These are phyloP conservation scores for Xylaria sp. DNA, from an alignment of 2,329 filamentous ascomycete species.

Conservation along the genomic window DNA sequence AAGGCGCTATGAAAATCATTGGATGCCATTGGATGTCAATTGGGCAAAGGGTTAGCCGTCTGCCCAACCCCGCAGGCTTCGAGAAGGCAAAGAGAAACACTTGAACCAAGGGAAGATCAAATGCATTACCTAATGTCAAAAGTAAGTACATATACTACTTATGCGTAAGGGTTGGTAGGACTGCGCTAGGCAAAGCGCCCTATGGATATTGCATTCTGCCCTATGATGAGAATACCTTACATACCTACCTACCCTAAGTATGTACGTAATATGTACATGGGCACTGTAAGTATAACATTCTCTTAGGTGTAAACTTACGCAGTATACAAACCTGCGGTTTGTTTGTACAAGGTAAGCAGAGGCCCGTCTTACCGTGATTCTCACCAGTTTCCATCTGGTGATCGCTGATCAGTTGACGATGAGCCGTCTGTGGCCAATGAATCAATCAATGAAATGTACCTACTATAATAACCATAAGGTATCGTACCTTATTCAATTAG, in stretches of 20 bases:
- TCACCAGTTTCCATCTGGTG: not conserved
- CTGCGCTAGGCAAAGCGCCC: not conserved
- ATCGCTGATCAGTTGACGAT: not conserved
- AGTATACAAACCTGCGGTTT: no score
- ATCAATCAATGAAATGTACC: not conserved
- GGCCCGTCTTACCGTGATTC: not conserved
- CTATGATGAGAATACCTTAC: no score
- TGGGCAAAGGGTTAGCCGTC: not conserved
- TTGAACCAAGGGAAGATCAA: no score
- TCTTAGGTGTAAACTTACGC: no score
- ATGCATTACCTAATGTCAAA: no score
- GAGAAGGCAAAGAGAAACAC: slow-evolving; percentile 22
- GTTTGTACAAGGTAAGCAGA: no score
- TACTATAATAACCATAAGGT: no score
- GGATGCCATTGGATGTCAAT: slow-evolving; percentile 18
- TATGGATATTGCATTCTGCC: not conserved
- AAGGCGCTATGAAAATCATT: not conserved
- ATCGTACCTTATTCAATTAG: not conserved
- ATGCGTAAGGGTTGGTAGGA: no score
- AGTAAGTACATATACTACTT: no score
- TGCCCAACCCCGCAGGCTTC: slow-evolving; percentile 31
- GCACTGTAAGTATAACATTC: no score
- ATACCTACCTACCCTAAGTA: no score
- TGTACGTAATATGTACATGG: no score
- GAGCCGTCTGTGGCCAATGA: not conserved